Evolutionary conservation across 83 land plant species (phyloP).

Genomic region (Larix sibirica): DNA sequence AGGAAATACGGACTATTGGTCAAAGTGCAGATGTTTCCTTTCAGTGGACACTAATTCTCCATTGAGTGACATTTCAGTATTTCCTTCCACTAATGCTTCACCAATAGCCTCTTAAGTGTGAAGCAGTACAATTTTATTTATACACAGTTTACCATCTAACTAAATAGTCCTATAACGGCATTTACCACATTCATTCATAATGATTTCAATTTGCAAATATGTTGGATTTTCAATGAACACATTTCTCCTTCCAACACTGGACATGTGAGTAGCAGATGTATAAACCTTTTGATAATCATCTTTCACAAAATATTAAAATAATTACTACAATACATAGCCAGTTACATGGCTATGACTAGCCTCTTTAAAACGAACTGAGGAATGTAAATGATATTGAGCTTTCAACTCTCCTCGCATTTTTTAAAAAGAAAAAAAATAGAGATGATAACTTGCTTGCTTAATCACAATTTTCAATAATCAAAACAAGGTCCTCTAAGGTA

Average conservation of each 20-base stretch:
- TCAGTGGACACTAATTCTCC: no score
- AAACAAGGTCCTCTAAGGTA: not conserved
- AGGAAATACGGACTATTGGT: no score
- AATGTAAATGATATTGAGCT: no score
- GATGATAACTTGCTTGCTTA: not conserved
- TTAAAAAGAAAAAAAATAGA: not conserved
- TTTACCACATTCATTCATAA: not conserved
- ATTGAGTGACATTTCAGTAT: not conserved
- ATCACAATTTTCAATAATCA: not conserved
- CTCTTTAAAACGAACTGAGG: not conserved
- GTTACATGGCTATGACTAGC: not conserved
- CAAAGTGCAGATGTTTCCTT: no score
- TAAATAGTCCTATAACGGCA: not conserved
- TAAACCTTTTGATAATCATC: not conserved
- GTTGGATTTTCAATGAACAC: not conserved
- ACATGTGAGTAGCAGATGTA: not conserved
- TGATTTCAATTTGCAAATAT: no score
- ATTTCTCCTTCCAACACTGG: not conserved
- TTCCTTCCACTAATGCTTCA: not conserved
- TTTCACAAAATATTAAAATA: not conserved
- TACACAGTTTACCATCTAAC: not conserved
- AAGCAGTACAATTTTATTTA: not conserved
- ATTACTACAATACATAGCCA: not conserved
- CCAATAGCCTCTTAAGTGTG: not conserved
- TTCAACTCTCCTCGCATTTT: not conserved